Evolutionary conservation across 345 rosid genomes (phyloP).

Genomic region (Sisymbrium altissimum): DNA sequence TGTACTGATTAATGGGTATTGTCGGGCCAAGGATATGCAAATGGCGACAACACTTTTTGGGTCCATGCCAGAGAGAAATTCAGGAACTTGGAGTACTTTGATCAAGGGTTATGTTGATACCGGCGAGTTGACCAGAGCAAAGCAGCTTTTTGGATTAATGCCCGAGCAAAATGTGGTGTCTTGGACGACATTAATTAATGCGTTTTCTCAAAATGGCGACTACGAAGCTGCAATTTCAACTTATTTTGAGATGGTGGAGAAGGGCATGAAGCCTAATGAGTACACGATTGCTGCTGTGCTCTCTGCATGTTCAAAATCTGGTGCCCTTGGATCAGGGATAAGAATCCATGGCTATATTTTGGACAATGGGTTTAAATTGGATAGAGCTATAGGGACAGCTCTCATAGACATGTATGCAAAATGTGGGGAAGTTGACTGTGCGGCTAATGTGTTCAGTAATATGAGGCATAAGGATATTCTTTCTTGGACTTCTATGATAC

Average conservation of each 20-base stretch:
- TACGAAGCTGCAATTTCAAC: slow-evolving; percentile 43
- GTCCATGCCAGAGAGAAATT: slow-evolving; percentile 47
- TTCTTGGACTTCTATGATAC: slow-evolving; percentile 69
- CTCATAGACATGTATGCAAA: slow-evolving; percentile 62
- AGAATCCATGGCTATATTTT: slow-evolving; percentile 44
- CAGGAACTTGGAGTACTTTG: slow-evolving; percentile 58
- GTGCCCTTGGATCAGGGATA: slow-evolving; percentile 56
- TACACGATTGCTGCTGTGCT: slow-evolving; percentile 50
- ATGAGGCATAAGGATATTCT: slow-evolving; percentile 45
- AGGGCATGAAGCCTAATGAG: slow-evolving; percentile 46
- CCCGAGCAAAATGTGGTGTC: slow-evolving; percentile 49
- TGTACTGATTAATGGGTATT: slow-evolving; percentile 58
- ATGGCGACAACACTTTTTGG: slow-evolving; percentile 49
- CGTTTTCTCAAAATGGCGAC: slow-evolving; percentile 41
- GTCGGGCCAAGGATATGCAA: slow-evolving; percentile 41
- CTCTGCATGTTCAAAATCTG: slow-evolving; percentile 60
- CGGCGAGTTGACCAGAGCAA: slow-evolving; percentile 42
- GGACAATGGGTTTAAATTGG: slow-evolving; percentile 39
- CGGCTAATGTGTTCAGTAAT: slow-evolving; percentile 47
- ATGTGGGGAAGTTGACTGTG: slow-evolving; percentile 55
- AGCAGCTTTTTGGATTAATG: slow-evolving; percentile 44
- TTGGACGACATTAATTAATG: slow-evolving; percentile 59
- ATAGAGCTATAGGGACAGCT: slow-evolving; percentile 46
- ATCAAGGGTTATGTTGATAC: slow-evolving; percentile 49
- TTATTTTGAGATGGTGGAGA: slow-evolving; percentile 54